Conservation (phyloP, 2,329 filamentous ascomycete species). For the Diaporthe citri region DNA sequence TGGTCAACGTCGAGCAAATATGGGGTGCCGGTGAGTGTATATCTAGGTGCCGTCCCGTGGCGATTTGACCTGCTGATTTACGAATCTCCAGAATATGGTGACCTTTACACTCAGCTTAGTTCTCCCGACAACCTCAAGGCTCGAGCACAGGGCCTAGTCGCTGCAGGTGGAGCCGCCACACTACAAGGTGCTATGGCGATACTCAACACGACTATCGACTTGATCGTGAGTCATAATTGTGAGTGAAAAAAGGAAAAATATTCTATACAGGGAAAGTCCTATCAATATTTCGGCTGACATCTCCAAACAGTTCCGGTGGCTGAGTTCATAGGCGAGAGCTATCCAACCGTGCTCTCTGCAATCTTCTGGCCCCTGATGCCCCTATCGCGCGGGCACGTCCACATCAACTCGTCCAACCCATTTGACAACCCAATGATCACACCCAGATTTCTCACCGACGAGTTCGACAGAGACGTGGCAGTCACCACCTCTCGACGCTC, state of each 20-base stretch:
- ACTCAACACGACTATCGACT: constrained; percentile 43
- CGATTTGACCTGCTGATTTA: background rate
- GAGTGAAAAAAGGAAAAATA: constrained; percentile 7
- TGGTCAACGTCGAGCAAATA: constrained; percentile 43
- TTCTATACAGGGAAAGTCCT: accelerated
- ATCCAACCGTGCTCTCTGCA: constrained; percentile 37
- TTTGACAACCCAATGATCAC: constrained; percentile 42
- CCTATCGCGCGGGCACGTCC: constrained; percentile 44
- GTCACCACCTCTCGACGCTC: constrained; percentile 39
- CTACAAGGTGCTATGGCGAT: constrained; percentile 41
- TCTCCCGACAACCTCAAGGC: constrained; percentile 17
- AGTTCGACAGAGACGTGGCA: constrained; percentile 43
- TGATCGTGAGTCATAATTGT: constrained; percentile 40
- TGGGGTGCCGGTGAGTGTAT: constrained; percentile 30
- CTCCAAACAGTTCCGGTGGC: constrained; percentile 40
- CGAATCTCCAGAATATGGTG: background rate
- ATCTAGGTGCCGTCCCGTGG: accelerated
- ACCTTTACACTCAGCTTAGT: background rate
- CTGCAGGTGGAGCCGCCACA: constrained; percentile 42
- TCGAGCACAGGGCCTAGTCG: constrained; percentile 42
- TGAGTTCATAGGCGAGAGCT: constrained; percentile 40
- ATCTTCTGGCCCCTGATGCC: constrained; percentile 45
- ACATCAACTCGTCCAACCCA: constrained; percentile 43
- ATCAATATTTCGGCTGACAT: background rate
- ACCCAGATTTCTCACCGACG: constrained; percentile 43